These are phyloP conservation scores for Penstemon davidsonii DNA, from an alignment of 257 asterid species.

Conservation along the genomic window DNA sequence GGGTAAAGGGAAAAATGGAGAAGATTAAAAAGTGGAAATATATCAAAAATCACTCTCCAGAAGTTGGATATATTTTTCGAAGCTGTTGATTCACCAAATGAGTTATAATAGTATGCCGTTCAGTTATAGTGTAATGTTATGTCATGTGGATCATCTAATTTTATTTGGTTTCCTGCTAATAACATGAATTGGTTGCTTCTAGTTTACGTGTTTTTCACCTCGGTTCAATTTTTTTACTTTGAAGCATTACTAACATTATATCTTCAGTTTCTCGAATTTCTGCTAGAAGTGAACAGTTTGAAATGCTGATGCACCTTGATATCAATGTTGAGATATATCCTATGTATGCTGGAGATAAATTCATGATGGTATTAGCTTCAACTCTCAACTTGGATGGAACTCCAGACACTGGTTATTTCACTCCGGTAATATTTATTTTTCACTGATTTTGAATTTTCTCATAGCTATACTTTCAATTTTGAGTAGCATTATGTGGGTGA, in stretches of 20 bases:
- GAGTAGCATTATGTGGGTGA: background rate
- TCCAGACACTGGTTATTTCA: slow-evolving; percentile 78
- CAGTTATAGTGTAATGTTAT: too few relatives aligned
- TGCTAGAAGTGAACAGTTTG: slow-evolving; percentile 89
- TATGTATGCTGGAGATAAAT: slow-evolving; percentile 69
- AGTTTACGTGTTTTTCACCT: slow-evolving; percentile 9
- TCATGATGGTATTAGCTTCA: slow-evolving; percentile 85
- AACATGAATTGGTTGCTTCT: background rate
- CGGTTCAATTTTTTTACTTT: slow-evolving; percentile 4
- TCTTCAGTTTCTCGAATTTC: slow-evolving; percentile 61
- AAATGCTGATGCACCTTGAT: slow-evolving; percentile 79
- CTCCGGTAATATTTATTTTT: slow-evolving; percentile 52
- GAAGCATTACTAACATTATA: slow-evolving; percentile 1
- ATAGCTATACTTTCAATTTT: too few relatives aligned
- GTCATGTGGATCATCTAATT: too few relatives aligned
- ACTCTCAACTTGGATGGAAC: slow-evolving; percentile 97
- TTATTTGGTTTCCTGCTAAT: too few relatives aligned
- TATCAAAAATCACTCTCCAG: too few relatives aligned
- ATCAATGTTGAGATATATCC: slow-evolving; percentile 75
- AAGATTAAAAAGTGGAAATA: too few relatives aligned
- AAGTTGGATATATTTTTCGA: too few relatives aligned
- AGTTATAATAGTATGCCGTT: too few relatives aligned
- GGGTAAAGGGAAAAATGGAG: too few relatives aligned
- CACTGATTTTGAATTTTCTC: too few relatives aligned
- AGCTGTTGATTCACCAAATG: too few relatives aligned